Evolutionary conservation across 768 basidiomycete genomes (phyloP), one percentile per base, ranked within the genome.

Genomic region (Kwoniella pini): DNA sequence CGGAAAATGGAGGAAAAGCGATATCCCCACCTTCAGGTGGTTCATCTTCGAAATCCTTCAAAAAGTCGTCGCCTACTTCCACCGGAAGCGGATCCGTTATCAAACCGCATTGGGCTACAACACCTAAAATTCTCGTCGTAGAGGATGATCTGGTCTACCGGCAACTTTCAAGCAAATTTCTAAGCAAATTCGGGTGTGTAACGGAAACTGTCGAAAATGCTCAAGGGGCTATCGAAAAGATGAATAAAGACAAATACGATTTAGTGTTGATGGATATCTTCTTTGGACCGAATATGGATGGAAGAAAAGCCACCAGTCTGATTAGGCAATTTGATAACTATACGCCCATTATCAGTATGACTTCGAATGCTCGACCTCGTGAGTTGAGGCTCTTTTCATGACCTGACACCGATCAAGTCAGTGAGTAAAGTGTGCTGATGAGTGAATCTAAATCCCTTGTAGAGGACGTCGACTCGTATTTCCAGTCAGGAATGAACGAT

Each of bases 291-390:
- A 77, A 75, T 43, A 73, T 81, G 57, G 80, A 81, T 52, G 80
- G 80, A 71, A 71, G 69, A 24, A 70, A 75, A 58, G 95, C 95
- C 10, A 97, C 95, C 36, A 91, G 87, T 58, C 79, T 97, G 69
- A 96, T 98, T 68, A 84, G 95, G 17, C 90, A 93, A 80, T 98
- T 97, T 75, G 93, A 97, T 80, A 86, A 87, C 59, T 88, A 87
- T 81, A 96, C 94, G 40, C 95, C 95, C 4, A 97, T 98, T 76
- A 96, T 98, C 66, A 95, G 92, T 22, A 98, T 98, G 95, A 98
- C 94, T 53, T 88, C 87, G 71, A 95, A 93, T 77, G 91, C 90
- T 55, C 89, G 91, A 69, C 92, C 93, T 26, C 88, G 88, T 79
- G 89, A 95, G 78, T 71, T 5, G 1, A 10, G 5, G 11, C 57